phyloP scores from a whole-genome alignment of 1,284 basidiomycete genomes.

The Sutorius eximius region DNA sequence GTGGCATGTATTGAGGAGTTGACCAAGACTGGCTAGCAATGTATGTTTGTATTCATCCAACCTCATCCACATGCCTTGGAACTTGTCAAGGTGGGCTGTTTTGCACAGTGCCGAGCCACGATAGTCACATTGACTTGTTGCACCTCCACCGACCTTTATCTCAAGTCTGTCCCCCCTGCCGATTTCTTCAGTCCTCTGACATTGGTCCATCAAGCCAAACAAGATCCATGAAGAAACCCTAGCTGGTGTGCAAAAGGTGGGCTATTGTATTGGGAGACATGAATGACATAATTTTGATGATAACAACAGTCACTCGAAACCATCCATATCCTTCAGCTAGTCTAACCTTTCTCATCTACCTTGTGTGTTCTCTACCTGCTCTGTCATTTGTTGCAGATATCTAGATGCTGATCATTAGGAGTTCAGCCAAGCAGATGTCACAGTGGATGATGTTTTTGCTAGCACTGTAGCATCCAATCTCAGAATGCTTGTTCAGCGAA shows the following conservation, averaged over 20 bases:
- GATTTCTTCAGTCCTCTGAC: slow-evolving; percentile 50
- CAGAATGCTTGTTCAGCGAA: slow-evolving; percentile 27
- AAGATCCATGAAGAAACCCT: slow-evolving; percentile 35
- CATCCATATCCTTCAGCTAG: slow-evolving; percentile 56
- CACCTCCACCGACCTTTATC: slow-evolving; percentile 58
- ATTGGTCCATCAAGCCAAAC: slow-evolving; percentile 50
- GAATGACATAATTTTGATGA: slow-evolving; percentile 11
- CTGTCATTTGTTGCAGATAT: slow-evolving; percentile 36
- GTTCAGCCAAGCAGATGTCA: slow-evolving; percentile 22
- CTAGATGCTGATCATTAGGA: slow-evolving; percentile 30
- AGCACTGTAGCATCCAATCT: slow-evolving; percentile 29
- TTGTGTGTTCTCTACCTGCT: slow-evolving; percentile 60
- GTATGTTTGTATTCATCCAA: background rate
- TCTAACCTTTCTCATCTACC: slow-evolving; percentile 59
- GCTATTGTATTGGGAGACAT: background rate
- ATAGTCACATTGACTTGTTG: slow-evolving; percentile 43
- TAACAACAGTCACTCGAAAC: slow-evolving; percentile 28
- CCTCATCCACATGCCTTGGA: slow-evolving; percentile 27
- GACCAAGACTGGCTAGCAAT: slow-evolving; percentile 50
- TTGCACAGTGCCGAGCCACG: slow-evolving; percentile 39
- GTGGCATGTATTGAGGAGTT: slow-evolving; percentile 64
- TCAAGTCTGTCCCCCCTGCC: slow-evolving; percentile 52
- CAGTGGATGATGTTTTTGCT: slow-evolving; percentile 35
- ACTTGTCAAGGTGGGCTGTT: slow-evolving; percentile 52
- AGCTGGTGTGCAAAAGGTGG: slow-evolving; percentile 25